Conservation (phyloP, 1,139 yeast genomes). For the Lodderomyces elongisporus region DNA sequence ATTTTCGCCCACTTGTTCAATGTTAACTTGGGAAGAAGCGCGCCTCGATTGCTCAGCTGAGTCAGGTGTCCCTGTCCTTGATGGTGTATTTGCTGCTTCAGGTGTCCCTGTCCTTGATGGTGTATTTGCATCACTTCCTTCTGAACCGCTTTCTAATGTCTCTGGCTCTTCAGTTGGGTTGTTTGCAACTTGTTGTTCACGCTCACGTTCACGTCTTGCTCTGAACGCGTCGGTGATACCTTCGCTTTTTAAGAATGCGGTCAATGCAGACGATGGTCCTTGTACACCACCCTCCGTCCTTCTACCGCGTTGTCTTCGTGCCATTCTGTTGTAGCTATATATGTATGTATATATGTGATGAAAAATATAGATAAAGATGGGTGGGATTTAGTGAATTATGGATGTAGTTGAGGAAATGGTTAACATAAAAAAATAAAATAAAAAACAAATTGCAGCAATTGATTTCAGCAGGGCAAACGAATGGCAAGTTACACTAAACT, state of each 20-base stretch:
- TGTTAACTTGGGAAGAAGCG: not conserved
- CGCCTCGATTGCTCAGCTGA: not conserved
- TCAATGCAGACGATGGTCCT: conserved; percentile 77
- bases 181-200: conserved; percentile 7
- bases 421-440: no score
- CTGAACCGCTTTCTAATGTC: conserved; percentile 3
- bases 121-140: not conserved
- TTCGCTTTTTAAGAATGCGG: conserved; percentile 70
- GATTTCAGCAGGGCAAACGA: no score
- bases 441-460: no score
- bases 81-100: not conserved
- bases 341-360: not conserved
- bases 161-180: conserved; percentile 7
- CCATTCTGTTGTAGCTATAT: no score
- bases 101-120: not conserved
- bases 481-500: no score
- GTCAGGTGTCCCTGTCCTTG: not conserved
- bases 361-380: no score
- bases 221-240: conserved; percentile 86
- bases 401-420: no score
- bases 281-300: conserved; percentile 38
- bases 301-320: conserved; percentile 22
- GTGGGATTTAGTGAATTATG: no score
- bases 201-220: conserved; percentile 43
- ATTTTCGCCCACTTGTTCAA: not conserved